Evolutionary conservation across 1,284 basidiomycete species (phyloP).

Genomic region (Apiotrichum gamsii): DNA sequence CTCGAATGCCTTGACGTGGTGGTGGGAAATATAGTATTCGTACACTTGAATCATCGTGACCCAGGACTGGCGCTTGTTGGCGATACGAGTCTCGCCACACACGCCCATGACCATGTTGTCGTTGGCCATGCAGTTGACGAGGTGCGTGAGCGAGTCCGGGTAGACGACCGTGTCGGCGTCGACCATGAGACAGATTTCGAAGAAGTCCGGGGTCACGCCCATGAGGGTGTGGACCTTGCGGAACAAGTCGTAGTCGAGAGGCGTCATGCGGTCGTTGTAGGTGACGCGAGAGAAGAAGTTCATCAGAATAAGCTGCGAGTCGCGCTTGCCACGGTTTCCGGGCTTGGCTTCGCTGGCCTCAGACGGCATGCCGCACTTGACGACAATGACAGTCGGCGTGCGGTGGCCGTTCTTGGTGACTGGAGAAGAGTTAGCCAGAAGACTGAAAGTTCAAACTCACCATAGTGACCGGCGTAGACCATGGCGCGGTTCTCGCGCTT

Average conservation of each 20-base stretch:
- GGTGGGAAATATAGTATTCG: conserved; percentile 99
- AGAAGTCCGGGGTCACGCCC: conserved; percentile 99
- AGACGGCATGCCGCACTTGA: conserved; percentile 82
- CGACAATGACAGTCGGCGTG: conserved; percentile 90
- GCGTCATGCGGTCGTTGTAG: conserved; percentile 97
- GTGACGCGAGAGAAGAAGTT: conserved; percentile 99
- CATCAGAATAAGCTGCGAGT: conserved; percentile 98
- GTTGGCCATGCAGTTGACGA: conserved; percentile 97
- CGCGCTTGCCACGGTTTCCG: conserved; percentile 96
- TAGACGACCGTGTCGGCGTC: conserved; percentile 96
- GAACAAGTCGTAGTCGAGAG: conserved; percentile 96
- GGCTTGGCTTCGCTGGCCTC: conserved; percentile 88
- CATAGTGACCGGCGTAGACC: conserved; percentile 99
- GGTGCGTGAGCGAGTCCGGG: conserved; percentile 72
- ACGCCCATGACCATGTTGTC: conserved; percentile 99
- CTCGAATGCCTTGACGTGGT: conserved; percentile 96
- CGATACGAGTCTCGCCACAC: conserved; percentile 96
- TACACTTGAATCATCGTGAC: conserved; percentile 95
- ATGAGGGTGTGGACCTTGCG: conserved; percentile 92
- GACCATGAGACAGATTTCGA: conserved; percentile 96
- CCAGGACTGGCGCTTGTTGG: conserved; percentile 97
- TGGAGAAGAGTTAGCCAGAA: conserved; percentile 6
- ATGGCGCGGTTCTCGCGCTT: conserved; percentile 92
- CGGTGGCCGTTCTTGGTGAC: conserved; percentile 61
- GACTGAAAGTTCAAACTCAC: conserved; percentile 48